Evolutionary conservation across 345 rosid genomes (phyloP).

Genomic region (Eucalyptus coolabah): DNA sequence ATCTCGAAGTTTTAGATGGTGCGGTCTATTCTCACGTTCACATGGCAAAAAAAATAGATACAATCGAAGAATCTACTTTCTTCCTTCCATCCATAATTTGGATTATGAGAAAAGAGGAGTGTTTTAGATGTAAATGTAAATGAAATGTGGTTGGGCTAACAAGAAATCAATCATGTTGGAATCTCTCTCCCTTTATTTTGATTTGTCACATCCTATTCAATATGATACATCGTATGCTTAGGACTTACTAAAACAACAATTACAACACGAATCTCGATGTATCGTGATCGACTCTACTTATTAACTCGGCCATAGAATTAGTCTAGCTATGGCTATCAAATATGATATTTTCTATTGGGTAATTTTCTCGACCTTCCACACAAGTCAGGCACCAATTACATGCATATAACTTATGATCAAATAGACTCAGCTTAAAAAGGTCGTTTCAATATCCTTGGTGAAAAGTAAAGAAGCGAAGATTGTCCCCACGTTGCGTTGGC

Average conservation of each 20-base stretch:
- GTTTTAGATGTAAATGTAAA: background rate
- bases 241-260: background rate
- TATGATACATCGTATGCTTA: background rate
- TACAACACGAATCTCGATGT: background rate
- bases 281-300: background rate
- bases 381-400: background rate
- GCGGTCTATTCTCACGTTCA: background rate
- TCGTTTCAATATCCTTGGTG: background rate
- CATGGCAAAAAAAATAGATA: background rate
- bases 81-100: background rate
- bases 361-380: background rate
- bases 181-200: background rate
- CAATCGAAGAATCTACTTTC: background rate
- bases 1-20: background rate
- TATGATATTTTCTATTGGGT: background rate
- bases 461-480: background rate
- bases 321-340: background rate
- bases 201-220: background rate
- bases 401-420: background rate
- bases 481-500: background rate
- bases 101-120: background rate
- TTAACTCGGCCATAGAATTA: background rate
- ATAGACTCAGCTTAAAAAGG: background rate
- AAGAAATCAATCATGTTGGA: background rate
- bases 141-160: background rate